Conservation (phyloP, 225 moss, liverwort and hornwort species). For the Climacium dendroides region DNA sequence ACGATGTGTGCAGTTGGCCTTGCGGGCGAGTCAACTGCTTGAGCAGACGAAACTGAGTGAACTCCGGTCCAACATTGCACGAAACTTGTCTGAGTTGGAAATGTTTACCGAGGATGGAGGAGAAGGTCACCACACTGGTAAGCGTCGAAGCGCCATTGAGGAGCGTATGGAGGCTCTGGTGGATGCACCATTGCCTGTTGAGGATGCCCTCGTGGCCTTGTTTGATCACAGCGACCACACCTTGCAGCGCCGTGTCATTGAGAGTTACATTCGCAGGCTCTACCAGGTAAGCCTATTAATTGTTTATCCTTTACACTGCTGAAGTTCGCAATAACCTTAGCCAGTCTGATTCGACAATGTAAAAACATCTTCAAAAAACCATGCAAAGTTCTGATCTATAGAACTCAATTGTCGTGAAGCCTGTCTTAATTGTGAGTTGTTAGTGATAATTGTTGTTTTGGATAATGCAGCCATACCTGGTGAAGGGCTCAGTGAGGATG, state of each 20-base stretch:
- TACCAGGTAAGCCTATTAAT: constrained; percentile 49
- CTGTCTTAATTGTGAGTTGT: neutral
- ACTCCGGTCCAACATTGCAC: constrained; percentile 79
- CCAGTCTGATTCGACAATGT: neutral
- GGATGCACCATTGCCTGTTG: constrained; percentile 77
- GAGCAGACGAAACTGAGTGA: constrained; percentile 99
- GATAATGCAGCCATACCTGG: constrained; percentile 65
- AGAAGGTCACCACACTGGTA: constrained; percentile 59
- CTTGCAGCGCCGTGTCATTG: constrained; percentile 90
- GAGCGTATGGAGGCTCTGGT: constrained; percentile 91
- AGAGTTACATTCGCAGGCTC: constrained; percentile 90
- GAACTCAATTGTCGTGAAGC: neutral
- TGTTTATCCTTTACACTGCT: neutral
- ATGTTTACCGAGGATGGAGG: constrained; percentile 99
- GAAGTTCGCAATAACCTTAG: neutral
- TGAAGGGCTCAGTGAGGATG: constrained; percentile 86
- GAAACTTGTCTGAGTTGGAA: constrained; percentile 90
- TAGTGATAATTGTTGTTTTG: neutral
- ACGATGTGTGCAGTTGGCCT: constrained; percentile 51
- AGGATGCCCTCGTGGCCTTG: constrained; percentile 84
- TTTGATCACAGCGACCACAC: constrained; percentile 99
- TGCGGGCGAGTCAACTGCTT: constrained; percentile 84
- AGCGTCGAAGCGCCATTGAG: constrained; percentile 75
- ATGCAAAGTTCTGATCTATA: neutral
- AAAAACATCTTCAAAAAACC: neutral